Base-by-base conservation (phyloP, 371 early-diverging fungal species). In the Mucor sp. region DNA sequence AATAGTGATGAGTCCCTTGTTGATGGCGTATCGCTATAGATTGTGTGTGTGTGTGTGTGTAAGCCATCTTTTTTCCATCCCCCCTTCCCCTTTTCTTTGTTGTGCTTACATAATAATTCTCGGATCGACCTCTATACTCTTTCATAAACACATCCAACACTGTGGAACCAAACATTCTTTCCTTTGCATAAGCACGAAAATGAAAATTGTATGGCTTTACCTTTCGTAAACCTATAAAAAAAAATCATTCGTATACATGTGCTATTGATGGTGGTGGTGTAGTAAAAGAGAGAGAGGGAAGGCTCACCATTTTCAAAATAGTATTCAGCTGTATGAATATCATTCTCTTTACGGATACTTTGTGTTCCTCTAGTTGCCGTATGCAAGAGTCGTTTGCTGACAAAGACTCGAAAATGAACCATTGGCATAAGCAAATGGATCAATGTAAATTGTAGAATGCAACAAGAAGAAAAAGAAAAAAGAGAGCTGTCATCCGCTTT, bases 101-200 rank as follows among this genome's bases (percentile, higher is more conserved):
- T 11, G 27, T 15, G 37, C 74, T 69, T 87, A 91, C 91, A 80
- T 97, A 98, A 72, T 97, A 97, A 4, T 79, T 73, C n/a, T 84
- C 75, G 0, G 89, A 72, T 56, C 92, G 87, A 74, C 95, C 97
- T 56, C 92, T 89, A 71, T 97, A 98, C 77, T 98, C 99, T 9
- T 74, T 83, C 63, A 75, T 66, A 66, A 96, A 96, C 14, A 94
- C 85, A 23, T 94, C 89, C n/a, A 90, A 74, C 14, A 98, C 62
- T 5, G 80, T 78, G 14, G 85, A 80, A 5, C 90, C 89, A 14
- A 93, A 68, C 99, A 98, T 97, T 14, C 99, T 87, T n/a, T 92
- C 93, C 75, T 97, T 98, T 17, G 94, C 94, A 74, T 90, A 91
- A 0, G 92, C 90, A 58, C 84, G 77, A 77, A 93, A 96, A 37